Conservation (phyloP, 164 flowering plant genomes). For the Nelumbo lutea region DNA sequence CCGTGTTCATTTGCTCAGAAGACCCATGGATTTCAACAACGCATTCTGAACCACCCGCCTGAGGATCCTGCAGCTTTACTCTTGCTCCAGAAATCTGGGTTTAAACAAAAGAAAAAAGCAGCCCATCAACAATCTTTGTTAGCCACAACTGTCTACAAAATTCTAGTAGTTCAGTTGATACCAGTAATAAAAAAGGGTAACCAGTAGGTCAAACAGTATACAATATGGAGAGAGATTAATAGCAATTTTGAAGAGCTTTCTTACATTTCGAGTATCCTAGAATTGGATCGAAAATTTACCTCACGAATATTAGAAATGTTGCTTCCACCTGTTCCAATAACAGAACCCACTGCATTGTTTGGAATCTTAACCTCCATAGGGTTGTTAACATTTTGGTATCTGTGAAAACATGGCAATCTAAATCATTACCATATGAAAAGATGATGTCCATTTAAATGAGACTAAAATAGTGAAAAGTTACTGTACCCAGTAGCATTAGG, state of each 20-base stretch:
- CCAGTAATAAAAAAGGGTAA: background rate
- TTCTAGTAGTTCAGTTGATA: background rate
- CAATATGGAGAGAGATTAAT: background rate
- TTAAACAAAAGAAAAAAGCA: background rate
- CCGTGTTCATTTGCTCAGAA: conserved; percentile 36
- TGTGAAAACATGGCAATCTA: conserved; percentile 12
- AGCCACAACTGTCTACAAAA: background rate
- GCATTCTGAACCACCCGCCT: conserved; percentile 30
- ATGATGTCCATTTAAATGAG: background rate
- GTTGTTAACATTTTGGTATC: conserved; percentile 33
- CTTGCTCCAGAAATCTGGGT: conserved; percentile 38
- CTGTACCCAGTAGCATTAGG: conserved; percentile 42
- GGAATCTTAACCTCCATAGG: conserved; percentile 35
- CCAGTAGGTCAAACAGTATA: background rate
- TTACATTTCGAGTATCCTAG: background rate
- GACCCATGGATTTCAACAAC: conserved; percentile 38
- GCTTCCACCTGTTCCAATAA: conserved; percentile 37
- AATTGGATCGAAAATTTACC: conserved; percentile 10
- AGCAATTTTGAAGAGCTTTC: background rate
- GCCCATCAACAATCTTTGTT: background rate
- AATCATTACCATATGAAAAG: conserved; percentile 1
- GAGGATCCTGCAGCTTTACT: conserved; percentile 36
- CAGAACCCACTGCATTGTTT: conserved; percentile 25
- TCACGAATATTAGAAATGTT: conserved; percentile 25
- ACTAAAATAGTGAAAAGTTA: background rate